Evolutionary conservation across 148 eudicot genomes (phyloP), one percentile per base, ranked within the genome.

Genomic region (Vaccinium darrowii): DNA sequence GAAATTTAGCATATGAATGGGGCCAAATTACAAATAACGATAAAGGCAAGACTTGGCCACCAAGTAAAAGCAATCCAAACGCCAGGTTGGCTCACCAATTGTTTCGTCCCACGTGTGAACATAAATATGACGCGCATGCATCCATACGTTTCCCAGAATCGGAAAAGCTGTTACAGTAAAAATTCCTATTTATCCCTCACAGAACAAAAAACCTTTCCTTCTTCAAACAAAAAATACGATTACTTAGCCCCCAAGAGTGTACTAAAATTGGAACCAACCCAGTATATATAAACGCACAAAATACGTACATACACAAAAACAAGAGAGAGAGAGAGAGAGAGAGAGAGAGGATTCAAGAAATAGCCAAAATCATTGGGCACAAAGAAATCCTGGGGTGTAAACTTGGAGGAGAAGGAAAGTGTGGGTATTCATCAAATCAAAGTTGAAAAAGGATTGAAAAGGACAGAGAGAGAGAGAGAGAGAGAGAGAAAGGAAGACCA

Each of bases 241-340:
- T 76, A 47, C 84, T 82, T 82, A 54, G 62, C 27, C 84, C 52
- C 84, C 77, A 82, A 82, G 84, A 12, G 21, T n/a, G 23, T 27
- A 7, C 84, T 5, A 82, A 69, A 72, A 69, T n/a, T 12, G 21
- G 13, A 62, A 60, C 47, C 16, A 62, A 15, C 9, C 36, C 30
- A 1, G 36, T 18, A 3, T 7, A 21, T 69, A 69, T 21, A 69
- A 69, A 51, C 47, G 5, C 51, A 14, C 18, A 12, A n/a, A 18
- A 63, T 15, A 49, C n/a, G 7, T 15, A 33, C 36, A 36, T 4
- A 8, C 3, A 81, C 36, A 19, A 81, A 18, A 58, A 1, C 2
- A 58, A 53, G 39, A 51, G 36, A 54, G 21, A 15, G 50, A 36
- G 23, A 57, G 36, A 56, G 43, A 13, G 75, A 11, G 7, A 23